These are phyloP conservation scores for Fusarium nurragi DNA, from an alignment of 2,329 filamentous ascomycete species.

Conservation along the genomic window DNA sequence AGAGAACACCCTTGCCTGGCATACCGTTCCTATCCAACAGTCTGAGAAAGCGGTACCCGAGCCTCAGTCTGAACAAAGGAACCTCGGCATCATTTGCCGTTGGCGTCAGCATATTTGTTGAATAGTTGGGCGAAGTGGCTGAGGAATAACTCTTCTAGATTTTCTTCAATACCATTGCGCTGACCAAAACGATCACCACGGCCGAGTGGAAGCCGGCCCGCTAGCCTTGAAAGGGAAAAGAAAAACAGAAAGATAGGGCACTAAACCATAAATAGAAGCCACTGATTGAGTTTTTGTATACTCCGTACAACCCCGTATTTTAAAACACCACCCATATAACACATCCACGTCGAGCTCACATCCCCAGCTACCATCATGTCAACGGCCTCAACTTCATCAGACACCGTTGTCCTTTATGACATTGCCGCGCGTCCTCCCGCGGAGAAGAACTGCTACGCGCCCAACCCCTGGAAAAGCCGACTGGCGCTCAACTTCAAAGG, in stretches of 20 bases:
- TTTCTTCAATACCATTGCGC: conserved; percentile 9
- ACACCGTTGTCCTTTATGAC: conserved; percentile 53
- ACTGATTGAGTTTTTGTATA: background rate
- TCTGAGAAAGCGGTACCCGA: conserved; percentile 15
- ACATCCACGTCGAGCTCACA: background rate
- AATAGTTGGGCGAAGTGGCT: background rate
- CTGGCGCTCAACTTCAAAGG: conserved; percentile 56
- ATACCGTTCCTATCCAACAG: conserved; percentile 1
- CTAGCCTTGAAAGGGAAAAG: no score
- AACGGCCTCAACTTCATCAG: background rate
- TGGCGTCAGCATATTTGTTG: conserved; percentile 1
- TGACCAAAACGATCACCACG: conserved; percentile 3
- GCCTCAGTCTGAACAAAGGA: conserved; percentile 1
- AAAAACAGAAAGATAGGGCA: no score
- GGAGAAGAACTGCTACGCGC: conserved; percentile 35
- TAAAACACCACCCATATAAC: no score
- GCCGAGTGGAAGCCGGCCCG: no score
- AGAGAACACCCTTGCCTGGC: conserved; percentile 3
- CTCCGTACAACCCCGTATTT: background rate
- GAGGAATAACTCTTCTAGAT: conserved; percentile 1
- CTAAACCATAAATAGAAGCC: background rate
- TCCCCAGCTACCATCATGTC: background rate
- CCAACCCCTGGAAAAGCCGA: conserved; percentile 50
- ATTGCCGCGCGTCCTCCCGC: conserved; percentile 51
- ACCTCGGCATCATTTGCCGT: conserved; percentile 2